phyloP scores from a whole-genome alignment of 2,329 filamentous ascomycete genomes.

The Penicillium frequentans region DNA sequence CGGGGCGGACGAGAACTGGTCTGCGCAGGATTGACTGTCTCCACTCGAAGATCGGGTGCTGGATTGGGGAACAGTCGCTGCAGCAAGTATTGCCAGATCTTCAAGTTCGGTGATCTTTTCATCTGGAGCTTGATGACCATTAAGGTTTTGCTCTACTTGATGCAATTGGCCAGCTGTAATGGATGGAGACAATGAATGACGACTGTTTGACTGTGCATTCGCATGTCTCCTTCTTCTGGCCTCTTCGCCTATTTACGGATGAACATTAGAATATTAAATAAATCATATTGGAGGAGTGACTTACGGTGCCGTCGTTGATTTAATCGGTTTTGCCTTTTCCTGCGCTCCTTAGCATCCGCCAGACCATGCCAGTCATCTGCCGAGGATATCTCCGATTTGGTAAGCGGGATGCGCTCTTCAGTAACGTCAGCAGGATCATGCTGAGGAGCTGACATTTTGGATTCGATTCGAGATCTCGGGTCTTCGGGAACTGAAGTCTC shows the following conservation, averaged over 20 bases:
- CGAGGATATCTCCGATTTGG: background rate
- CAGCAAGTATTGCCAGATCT: background rate
- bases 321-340: constrained; percentile 23
- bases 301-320: constrained; percentile 23
- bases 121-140: background rate
- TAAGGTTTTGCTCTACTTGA: background rate
- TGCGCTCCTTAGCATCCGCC: constrained; percentile 11
- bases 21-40: background rate
- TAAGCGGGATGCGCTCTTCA: background rate
- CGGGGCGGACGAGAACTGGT: background rate
- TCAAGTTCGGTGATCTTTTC: background rate
- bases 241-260: background rate
- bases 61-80: background rate
- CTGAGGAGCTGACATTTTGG: background rate
- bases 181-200: background rate
- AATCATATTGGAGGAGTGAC: background rate
- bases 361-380: constrained; percentile 17
- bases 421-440: background rate
- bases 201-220: background rate
- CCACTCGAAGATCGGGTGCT: background rate
- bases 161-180: background rate
- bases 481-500: background rate
- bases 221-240: background rate
- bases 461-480: background rate
- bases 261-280: background rate